Evolutionary conservation across 1,284 basidiomycete genomes (phyloP).

Genomic region (Chondrostereum purpureum): DNA sequence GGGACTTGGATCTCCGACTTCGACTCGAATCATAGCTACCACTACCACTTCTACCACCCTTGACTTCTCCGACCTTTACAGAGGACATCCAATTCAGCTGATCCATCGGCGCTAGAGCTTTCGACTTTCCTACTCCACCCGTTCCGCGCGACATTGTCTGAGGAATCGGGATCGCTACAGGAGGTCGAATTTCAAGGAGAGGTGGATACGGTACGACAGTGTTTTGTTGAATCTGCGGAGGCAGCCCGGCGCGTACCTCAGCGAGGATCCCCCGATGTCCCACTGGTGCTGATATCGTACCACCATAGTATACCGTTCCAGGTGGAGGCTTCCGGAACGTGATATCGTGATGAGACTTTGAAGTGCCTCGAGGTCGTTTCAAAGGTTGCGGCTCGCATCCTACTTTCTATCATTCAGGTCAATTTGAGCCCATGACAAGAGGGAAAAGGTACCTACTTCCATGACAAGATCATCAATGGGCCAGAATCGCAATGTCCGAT

Average conservation of each 20-base stretch:
- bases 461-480: conserved; percentile 72
- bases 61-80: conserved; percentile 43
- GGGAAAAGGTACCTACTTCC: conserved; percentile 25
- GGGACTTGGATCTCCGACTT: conserved; percentile 19
- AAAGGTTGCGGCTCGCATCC: conserved; percentile 25
- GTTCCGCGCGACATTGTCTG: conserved; percentile 52
- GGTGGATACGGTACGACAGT: neutral
- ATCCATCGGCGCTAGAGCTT: conserved; percentile 46
- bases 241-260: conserved; percentile 55
- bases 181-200: conserved; percentile 1
- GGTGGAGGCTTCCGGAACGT: conserved; percentile 47
- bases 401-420: conserved; percentile 31
- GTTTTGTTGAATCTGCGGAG: conserved; percentile 22
- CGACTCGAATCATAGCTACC: conserved; percentile 41
- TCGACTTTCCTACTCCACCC: conserved; percentile 35
- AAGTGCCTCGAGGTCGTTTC: conserved; percentile 13
- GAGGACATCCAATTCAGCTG: conserved; percentile 65
- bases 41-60: conserved; percentile 29
- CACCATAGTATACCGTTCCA: conserved; percentile 22
- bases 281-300: conserved; percentile 53
- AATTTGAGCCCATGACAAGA: neutral
- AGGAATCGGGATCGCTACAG: conserved; percentile 2
- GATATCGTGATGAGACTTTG: conserved; percentile 18
- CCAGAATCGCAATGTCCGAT: conserved; percentile 89
- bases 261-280: conserved; percentile 61